phyloP scores from a whole-genome alignment of 352 stramenopile species.

The Globisporangium cystogenes region DNA sequence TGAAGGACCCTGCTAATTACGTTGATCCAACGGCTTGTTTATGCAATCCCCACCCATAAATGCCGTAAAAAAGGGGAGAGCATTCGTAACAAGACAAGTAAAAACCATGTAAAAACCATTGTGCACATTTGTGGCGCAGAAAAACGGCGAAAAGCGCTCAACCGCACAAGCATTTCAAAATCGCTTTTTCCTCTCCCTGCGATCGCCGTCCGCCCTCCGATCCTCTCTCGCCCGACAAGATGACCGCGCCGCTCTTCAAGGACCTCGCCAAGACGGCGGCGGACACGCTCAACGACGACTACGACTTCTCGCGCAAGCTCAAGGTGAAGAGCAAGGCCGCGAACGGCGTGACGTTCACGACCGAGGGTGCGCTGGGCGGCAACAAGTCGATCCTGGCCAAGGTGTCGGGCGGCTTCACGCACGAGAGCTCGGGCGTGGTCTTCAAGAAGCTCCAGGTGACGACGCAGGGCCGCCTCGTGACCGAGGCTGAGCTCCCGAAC shows the following conservation, averaged over 20 bases:
- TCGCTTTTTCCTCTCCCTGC: too few relatives aligned
- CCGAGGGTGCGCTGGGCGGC: slow-evolving; percentile 75
- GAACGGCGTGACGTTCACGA: slow-evolving; percentile 84
- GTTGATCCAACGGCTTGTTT: too few relatives aligned
- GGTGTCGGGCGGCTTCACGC: slow-evolving; percentile 67
- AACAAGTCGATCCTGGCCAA: slow-evolving; percentile 88
- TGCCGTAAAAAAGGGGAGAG: too few relatives aligned
- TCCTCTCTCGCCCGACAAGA: slow-evolving; percentile 13
- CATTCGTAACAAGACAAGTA: too few relatives aligned
- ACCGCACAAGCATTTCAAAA: too few relatives aligned
- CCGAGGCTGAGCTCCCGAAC: slow-evolving; percentile 75
- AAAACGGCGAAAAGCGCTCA: too few relatives aligned
- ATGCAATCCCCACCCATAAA: too few relatives aligned
- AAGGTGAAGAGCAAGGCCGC: slow-evolving; percentile 88
- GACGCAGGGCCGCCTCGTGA: slow-evolving; percentile 68
- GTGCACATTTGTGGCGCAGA: too few relatives aligned
- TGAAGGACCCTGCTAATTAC: too few relatives aligned
- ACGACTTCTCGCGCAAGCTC: slow-evolving; percentile 89
- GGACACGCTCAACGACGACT: slow-evolving; percentile 84
- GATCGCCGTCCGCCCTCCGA: too few relatives aligned
- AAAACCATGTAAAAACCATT: too few relatives aligned
- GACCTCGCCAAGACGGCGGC: slow-evolving; percentile 83
- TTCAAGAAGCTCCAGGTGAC: slow-evolving; percentile 89
- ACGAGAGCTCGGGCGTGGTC: slow-evolving; percentile 45
- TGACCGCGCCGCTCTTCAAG: slow-evolving; percentile 79